Evolutionary conservation across 1,139 yeast genomes (phyloP).

Genomic region (Candida sanyaensis): DNA sequence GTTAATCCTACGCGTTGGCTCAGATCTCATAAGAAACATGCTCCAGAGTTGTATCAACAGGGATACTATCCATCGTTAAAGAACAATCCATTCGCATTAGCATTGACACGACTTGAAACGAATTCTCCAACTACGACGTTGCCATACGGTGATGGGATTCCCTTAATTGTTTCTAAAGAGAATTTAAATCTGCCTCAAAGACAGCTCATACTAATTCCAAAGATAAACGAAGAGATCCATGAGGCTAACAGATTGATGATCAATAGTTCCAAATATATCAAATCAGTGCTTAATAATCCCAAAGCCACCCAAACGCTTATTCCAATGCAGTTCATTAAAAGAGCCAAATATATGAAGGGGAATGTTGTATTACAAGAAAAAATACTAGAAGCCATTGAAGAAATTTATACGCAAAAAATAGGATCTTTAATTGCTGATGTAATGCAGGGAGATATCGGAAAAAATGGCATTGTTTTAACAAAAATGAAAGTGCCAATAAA

Average conservation of each 20-base stretch:
- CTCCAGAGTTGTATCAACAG: constrained; percentile 15
- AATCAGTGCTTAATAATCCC: constrained; percentile 4
- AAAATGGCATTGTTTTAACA: constrained; percentile 10
- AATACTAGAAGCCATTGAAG: constrained; percentile 15
- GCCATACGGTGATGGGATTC: constrained; percentile 27
- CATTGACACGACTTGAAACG: constrained; percentile 21
- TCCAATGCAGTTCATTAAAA: constrained; percentile 8
- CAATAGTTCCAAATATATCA: constrained; percentile 13
- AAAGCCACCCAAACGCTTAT: constrained; percentile 1
- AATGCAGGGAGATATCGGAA: constrained; percentile 1
- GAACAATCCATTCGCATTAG: constrained; percentile 26
- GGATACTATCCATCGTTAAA: constrained; percentile 17
- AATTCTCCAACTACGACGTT: constrained; percentile 21
- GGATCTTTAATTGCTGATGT: constrained; percentile 8
- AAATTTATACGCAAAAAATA: constrained; percentile 16
- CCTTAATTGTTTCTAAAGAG: constrained; percentile 18
- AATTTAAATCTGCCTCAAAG: constrained; percentile 6
- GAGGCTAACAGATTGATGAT: constrained; percentile 15
- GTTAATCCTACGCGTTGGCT: constrained; percentile 28
- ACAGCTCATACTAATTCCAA: constrained; percentile 4
- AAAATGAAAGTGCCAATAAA: constrained; percentile 4
- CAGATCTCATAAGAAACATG: constrained; percentile 20
- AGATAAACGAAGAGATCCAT: constrained; percentile 12
- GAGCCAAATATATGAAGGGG: constrained; percentile 12
- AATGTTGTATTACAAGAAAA: constrained; percentile 16